Conservation (phyloP, 805 yeast species). For the Suhomyces sp. region DNA sequence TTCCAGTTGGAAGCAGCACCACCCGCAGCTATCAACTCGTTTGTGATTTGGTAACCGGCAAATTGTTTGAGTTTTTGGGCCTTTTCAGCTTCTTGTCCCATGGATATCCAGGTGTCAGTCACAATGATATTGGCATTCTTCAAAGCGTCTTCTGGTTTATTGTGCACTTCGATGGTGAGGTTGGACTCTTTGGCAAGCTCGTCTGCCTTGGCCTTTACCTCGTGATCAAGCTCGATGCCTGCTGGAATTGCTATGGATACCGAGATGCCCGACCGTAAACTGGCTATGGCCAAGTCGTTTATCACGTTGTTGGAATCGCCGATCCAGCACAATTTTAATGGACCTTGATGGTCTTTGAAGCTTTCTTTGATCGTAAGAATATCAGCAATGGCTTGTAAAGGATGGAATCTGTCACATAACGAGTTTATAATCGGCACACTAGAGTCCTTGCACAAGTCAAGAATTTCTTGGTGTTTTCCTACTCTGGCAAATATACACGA, state of each 20-base stretch:
- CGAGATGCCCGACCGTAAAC: conserved; percentile 76
- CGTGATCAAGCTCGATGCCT: conserved; percentile 60
- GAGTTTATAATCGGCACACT: conserved; percentile 91
- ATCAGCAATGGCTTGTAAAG: conserved; percentile 93
- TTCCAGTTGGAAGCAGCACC: conserved; percentile 66
- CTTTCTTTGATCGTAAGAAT: conserved; percentile 80
- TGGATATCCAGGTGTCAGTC: conserved; percentile 95
- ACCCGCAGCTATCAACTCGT: conserved; percentile 56
- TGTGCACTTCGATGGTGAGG: conserved; percentile 50
- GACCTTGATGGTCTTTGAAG: conserved; percentile 52
- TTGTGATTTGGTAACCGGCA: conserved; percentile 79
- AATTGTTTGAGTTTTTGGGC: conserved; percentile 72
- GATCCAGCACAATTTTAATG: conserved; percentile 83
- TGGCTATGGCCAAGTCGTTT: conserved; percentile 87
- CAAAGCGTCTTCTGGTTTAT: conserved; percentile 76
- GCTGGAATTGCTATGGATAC: conserved; percentile 83
- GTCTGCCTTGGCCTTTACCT: conserved; percentile 53
- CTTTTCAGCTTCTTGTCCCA: conserved; percentile 93
- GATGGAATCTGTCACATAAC: conserved; percentile 89
- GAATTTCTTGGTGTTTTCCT: conserved; percentile 76
- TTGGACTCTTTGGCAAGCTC: conserved; percentile 46
- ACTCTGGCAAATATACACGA: conserved; percentile 98
- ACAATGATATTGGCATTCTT: conserved; percentile 76
- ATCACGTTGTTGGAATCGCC: conserved; percentile 97
- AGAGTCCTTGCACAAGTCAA: conserved; percentile 72